These are phyloP conservation scores for Panicum virgatum DNA, from an alignment of 202 grass and related monocot genomes.

Conservation along the genomic window DNA sequence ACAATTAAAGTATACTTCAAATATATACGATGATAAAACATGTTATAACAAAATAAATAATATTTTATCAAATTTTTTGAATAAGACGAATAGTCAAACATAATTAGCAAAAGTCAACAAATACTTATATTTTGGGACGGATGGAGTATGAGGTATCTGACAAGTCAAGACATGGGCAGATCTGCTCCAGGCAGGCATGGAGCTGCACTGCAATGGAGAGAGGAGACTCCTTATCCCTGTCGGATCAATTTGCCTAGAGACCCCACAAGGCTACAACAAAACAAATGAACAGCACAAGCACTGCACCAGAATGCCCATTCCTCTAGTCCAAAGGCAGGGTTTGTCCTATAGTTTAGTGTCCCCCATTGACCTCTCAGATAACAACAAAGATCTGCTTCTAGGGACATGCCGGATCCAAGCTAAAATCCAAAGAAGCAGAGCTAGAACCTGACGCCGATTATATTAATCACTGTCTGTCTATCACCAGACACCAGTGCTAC, in stretches of 20 bases:
- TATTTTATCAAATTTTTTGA: no score
- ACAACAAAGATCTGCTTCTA: not conserved
- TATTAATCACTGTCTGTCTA: not conserved
- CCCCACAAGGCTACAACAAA: not conserved
- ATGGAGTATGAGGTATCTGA: conserved; percentile 4
- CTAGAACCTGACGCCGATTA: not conserved
- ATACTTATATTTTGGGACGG: no score
- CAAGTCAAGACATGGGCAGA: conserved; percentile 1
- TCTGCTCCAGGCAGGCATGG: not conserved
- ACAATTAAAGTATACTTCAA: no score
- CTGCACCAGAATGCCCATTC: not conserved
- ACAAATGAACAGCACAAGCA: not conserved
- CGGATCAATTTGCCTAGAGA: not conserved
- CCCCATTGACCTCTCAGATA: conserved; percentile 5
- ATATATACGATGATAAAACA: no score
- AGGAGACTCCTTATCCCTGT: no score
- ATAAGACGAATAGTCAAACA: no score
- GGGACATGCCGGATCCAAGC: conserved; percentile 18
- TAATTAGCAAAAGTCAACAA: no score
- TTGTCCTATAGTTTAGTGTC: not conserved
- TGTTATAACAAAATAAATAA: no score
- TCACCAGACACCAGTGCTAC: not conserved
- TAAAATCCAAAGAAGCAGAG: conserved; percentile 20
- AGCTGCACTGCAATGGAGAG: not conserved
- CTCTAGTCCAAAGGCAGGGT: not conserved